Conservation (phyloP, 805 yeast species). For the Candida lessepsii region DNA sequence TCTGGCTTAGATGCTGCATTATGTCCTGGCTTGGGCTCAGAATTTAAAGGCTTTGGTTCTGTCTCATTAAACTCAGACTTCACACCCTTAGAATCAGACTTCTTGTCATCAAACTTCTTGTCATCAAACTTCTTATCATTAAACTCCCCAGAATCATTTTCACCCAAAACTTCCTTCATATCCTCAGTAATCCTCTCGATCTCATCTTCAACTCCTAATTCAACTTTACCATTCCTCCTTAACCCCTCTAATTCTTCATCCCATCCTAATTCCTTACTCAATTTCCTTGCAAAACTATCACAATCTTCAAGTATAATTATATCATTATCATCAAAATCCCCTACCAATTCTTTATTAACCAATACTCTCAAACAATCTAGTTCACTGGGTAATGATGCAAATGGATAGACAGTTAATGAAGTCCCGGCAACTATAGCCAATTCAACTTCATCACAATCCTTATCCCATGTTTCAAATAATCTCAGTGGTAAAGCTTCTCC, state of each 20-base stretch:
- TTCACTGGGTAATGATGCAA: slow-evolving; percentile 78
- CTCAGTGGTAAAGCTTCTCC: slow-evolving; percentile 80
- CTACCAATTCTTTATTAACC: slow-evolving; percentile 75
- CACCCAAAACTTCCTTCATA: slow-evolving; percentile 11
- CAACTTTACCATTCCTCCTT: slow-evolving; percentile 18
- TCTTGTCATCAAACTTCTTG: neutral
- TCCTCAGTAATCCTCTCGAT: slow-evolving; percentile 14
- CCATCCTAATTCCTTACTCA: slow-evolving; percentile 68
- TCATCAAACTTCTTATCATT: slow-evolving; percentile 1
- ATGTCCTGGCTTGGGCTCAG: no score
- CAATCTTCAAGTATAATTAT: slow-evolving; percentile 59
- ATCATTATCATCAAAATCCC: slow-evolving; percentile 66
- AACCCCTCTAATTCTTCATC: slow-evolving; percentile 47
- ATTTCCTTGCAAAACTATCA: slow-evolving; percentile 57
- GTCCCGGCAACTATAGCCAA: slow-evolving; percentile 91
- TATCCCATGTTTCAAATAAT: slow-evolving; percentile 71
- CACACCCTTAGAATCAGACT: neutral
- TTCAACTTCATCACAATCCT: slow-evolving; percentile 51
- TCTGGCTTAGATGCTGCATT: no score
- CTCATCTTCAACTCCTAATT: slow-evolving; percentile 17
- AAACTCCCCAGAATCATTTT: no score
- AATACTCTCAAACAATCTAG: slow-evolving; percentile 57
- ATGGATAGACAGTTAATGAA: slow-evolving; percentile 85
- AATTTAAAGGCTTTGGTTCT: neutral
- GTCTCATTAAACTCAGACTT: slow-evolving; percentile 1